Evolutionary conservation across 345 rosid genomes (phyloP).

Genomic region (Camelina hispida): DNA sequence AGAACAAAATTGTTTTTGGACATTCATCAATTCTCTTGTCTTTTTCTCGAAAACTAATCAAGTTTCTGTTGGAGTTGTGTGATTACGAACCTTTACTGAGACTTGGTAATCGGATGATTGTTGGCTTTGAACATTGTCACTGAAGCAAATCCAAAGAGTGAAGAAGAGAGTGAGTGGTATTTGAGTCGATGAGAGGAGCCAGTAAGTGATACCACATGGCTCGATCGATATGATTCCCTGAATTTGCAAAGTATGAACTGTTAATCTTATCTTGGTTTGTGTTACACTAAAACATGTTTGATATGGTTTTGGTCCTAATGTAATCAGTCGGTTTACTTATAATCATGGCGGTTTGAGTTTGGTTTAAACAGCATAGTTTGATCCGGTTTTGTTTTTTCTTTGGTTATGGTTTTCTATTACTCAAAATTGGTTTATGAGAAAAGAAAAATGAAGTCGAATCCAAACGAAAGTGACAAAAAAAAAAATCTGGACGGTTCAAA

Average conservation of each 20-base stretch:
- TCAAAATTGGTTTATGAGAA: too few relatives aligned
- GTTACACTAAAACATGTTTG: too few relatives aligned
- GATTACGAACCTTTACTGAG: constrained; percentile 29
- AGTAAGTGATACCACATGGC: constrained; percentile 73
- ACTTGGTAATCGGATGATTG: constrained; percentile 46
- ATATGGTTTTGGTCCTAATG: too few relatives aligned
- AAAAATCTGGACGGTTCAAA: not conserved
- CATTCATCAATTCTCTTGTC: not conserved
- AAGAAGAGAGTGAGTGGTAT: constrained; percentile 76
- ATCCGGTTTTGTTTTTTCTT: not conserved
- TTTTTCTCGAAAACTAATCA: not conserved
- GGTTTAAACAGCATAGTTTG: not conserved
- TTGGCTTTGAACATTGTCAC: constrained; percentile 43
- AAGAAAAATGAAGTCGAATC: not conserved
- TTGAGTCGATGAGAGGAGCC: constrained; percentile 73
- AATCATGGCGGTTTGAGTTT: not conserved
- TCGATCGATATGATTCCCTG: constrained; percentile 68
- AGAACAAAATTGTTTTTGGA: not conserved
- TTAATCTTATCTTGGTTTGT: not conserved
- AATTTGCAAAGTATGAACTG: constrained; percentile 12
- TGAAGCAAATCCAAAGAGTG: constrained; percentile 65
- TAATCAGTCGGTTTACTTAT: not conserved
- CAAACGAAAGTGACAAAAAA: not conserved
- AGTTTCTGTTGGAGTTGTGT: not conserved
- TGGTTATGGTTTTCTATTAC: not conserved